Conservation (phyloP, 495 filamentous ascomycete species). For the Aspergillus incahuasiensis region DNA sequence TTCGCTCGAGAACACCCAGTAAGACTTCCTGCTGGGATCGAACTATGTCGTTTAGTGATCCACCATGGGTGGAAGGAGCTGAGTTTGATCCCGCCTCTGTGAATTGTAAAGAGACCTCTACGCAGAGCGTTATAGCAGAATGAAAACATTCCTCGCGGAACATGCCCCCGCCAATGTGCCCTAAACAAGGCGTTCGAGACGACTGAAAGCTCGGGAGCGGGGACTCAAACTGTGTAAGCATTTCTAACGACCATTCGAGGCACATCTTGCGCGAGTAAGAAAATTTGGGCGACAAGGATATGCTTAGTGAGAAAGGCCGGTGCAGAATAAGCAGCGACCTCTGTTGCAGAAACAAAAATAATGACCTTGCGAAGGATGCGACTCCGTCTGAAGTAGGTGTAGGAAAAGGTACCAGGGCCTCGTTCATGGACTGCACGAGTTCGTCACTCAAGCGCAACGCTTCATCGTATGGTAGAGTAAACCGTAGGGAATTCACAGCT, state of each 20-base stretch:
- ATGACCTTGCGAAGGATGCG: conserved; percentile 31
- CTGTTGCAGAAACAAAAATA: conserved; percentile 43
- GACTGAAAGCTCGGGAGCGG: conserved; percentile 9
- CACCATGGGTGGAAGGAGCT: conserved; percentile 4
- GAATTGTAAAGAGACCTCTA: conserved; percentile 33
- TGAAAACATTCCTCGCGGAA: conserved; percentile 39
- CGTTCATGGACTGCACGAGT: conserved; percentile 32
- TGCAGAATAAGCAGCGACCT: conserved; percentile 52
- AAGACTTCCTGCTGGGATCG: conserved; percentile 36
- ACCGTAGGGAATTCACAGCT: conserved; percentile 45
- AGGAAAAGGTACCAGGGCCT: conserved; percentile 23
- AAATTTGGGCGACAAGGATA: conserved; percentile 45
- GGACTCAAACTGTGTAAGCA: conserved; percentile 42
- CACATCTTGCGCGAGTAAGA: conserved; percentile 54
- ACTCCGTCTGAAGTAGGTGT: conserved; percentile 20
- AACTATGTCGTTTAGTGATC: conserved; percentile 31
- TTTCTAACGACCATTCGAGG: conserved; percentile 46
- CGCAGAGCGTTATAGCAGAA: conserved; percentile 34
- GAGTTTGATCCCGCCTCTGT: conserved; percentile 18
- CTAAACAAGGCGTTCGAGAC: conserved; percentile 24
- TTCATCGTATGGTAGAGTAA: conserved; percentile 47
- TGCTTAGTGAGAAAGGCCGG: conserved; percentile 47
- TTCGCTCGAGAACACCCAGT: conserved; percentile 32
- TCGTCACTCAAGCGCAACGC: conserved; percentile 43
- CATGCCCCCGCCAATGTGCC: conserved; percentile 33